phyloP scores from a whole-genome alignment of 2,329 filamentous ascomycete genomes.

The Ophioceras dolichostomum region DNA sequence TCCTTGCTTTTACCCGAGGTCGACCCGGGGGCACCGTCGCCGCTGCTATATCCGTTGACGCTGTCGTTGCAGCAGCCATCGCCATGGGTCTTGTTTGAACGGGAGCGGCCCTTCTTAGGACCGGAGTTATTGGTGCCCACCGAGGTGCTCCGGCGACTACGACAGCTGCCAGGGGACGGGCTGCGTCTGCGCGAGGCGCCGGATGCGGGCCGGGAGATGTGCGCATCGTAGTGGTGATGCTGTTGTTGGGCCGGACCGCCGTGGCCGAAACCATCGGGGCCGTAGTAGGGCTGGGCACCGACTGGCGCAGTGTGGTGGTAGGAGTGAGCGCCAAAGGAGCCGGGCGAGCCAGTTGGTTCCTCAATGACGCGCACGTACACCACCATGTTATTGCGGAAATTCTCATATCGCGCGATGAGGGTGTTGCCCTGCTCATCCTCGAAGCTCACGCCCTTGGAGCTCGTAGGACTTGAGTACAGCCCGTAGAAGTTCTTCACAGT shows the following conservation, averaged over 20 bases:
- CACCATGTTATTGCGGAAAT: constrained; percentile 83
- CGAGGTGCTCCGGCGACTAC: constrained; percentile 67
- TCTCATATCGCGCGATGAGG: constrained; percentile 91
- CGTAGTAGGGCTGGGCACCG: constrained; percentile 40
- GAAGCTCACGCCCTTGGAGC: constrained; percentile 79
- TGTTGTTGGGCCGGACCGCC: constrained; percentile 24
- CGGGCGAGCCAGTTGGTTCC: constrained; percentile 32
- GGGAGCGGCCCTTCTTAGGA: constrained; percentile 46
- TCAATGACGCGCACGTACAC: constrained; percentile 84
- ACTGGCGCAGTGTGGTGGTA: constrained; percentile 40
- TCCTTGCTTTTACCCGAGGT: constrained; percentile 70
- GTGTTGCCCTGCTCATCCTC: constrained; percentile 83
- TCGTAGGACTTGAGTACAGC: constrained; percentile 63
- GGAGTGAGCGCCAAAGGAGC: constrained; percentile 36
- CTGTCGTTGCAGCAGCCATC: constrained; percentile 54
- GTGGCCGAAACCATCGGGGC: constrained; percentile 36
- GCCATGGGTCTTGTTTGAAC: constrained; percentile 56
- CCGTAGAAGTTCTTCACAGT: constrained; percentile 99
- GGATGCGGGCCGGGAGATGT: constrained; percentile 56
- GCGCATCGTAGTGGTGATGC: constrained; percentile 47
- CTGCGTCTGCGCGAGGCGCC: constrained; percentile 66
- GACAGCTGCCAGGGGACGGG: constrained; percentile 56
- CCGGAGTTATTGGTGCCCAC: constrained; percentile 35
- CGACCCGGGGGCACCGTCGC: constrained; percentile 68
- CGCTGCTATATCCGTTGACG: constrained; percentile 71